Evolutionary conservation across 306 rosid species (phyloP), one percentile per base, ranked within the genome.

Genomic region (Castanea mollissima): DNA sequence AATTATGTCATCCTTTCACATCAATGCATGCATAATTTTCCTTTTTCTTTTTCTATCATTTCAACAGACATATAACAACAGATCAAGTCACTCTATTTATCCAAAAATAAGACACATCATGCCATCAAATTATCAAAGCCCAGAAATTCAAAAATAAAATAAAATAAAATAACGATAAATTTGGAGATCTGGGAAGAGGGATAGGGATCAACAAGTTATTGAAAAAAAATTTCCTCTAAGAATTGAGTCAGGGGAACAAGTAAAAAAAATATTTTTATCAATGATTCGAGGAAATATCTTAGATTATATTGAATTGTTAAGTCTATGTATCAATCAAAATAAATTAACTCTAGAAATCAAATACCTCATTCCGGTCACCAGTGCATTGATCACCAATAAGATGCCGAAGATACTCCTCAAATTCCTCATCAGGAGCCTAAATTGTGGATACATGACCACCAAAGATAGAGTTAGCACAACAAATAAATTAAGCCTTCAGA

Each of bases 351-450:
- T 76, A 73, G 38, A 46, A 46, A 74, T 21, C 6, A 14, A 76
- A 78, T 88, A 94, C 99, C 98, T 92, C 94, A 73, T 95, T 92
- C 16, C 94, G 78, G 73, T 95, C 94, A 46, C 94, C 92, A 46
- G 82, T 90, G 79, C 97, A 90, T 31, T 91, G 97, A 73, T 91
- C 89, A 79, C 97, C 91, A 69, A 89, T 89, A 82, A 84, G 89
- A 76, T 91, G 90, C 88, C 99, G 78, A 44, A 95, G 92, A 87
- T 92, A 92, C 85, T 95, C 99, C 82, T 91, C 94, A 83, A 92
- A 95, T 86, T 91, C 95, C 87, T 95, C 99, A 84, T 92, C 99
- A 75, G 99, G 99, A 82, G 98, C 99, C 99, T 95, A 77, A 83
- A 81, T 32, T 3, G 58, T 75, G 78, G 79, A 75, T 59, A 74